Conservation (phyloP, 495 filamentous ascomycete genomes). For the Penicillium psychrofluorescens region DNA sequence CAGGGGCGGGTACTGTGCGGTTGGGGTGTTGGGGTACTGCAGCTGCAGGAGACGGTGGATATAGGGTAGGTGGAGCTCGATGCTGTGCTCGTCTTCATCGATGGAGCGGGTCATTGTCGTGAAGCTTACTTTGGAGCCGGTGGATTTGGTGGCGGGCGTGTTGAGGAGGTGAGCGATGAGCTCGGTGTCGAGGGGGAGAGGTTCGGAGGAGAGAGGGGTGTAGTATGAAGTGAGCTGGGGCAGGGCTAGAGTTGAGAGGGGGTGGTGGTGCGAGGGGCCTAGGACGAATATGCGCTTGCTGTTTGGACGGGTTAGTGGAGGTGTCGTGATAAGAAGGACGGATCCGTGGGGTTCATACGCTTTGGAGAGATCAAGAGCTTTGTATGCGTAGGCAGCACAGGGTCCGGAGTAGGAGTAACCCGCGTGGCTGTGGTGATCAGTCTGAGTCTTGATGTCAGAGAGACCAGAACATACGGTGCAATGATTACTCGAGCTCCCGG, state of each 20-base stretch:
- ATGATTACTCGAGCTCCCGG: slow-evolving; percentile 82
- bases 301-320: neutral
- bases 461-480: slow-evolving; percentile 67
- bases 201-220: slow-evolving; percentile 78
- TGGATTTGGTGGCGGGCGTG: slow-evolving; percentile 30
- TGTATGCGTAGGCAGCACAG: slow-evolving; percentile 93
- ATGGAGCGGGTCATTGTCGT: slow-evolving; percentile 60
- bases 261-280: slow-evolving; percentile 86
- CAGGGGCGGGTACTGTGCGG: slow-evolving; percentile 58
- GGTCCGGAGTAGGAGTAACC: slow-evolving; percentile 94
- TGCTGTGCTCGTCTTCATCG: slow-evolving; percentile 87
- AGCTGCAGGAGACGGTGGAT: slow-evolving; percentile 69
- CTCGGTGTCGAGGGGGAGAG: slow-evolving; percentile 61
- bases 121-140: slow-evolving; percentile 46
- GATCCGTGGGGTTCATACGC: slow-evolving; percentile 40
- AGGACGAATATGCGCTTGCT: slow-evolving; percentile 90
- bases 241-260: slow-evolving; percentile 69
- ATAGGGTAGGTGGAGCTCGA: slow-evolving; percentile 96
- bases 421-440: slow-evolving; percentile 62
- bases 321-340: neutral
- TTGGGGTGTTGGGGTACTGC: slow-evolving; percentile 27
- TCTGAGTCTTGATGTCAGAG: neutral
- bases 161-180: slow-evolving; percentile 56
- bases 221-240: slow-evolving; percentile 68
- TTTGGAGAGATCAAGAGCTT: slow-evolving; percentile 73